These are phyloP conservation scores for Moniliella sp. DNA, from an alignment of 1,284 basidiomycete genomes.

Conservation along the genomic window DNA sequence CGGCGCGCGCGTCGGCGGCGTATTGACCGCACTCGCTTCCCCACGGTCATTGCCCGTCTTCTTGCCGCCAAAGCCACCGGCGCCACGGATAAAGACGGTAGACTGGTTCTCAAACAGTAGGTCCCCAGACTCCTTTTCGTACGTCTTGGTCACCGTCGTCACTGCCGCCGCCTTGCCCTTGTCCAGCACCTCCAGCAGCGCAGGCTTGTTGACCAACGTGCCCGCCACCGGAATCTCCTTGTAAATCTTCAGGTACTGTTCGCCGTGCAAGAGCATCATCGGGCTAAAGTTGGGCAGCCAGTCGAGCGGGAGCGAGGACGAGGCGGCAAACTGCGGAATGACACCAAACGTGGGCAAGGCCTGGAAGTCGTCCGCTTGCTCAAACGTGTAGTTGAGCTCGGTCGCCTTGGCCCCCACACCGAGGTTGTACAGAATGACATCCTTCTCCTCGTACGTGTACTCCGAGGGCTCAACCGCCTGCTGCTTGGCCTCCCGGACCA, in stretches of 20 bases:
- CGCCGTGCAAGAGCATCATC: conserved; percentile 90
- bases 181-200: conserved; percentile 40
- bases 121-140: conserved; percentile 42
- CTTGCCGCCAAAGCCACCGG: conserved; percentile 85
- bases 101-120: conserved; percentile 77
- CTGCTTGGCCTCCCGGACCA: conserved; percentile 65
- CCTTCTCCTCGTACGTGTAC: conserved; percentile 55
- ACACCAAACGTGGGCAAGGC: conserved; percentile 85
- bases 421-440: conserved; percentile 85
- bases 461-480: conserved; percentile 23
- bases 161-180: conserved; percentile 15
- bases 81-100: conserved; percentile 76
- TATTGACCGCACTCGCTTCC: conserved; percentile 61
- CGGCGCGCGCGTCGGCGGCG: conserved; percentile 42
- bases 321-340: conserved; percentile 56
- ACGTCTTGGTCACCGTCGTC: not conserved
- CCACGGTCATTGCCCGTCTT: conserved; percentile 70
- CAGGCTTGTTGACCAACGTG: conserved; percentile 55
- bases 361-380: conserved; percentile 64
- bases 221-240: conserved; percentile 66
- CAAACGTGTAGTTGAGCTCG: conserved; percentile 75
- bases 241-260: conserved; percentile 80
- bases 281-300: conserved; percentile 82
- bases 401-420: conserved; percentile 74
- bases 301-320: conserved; percentile 41